These are phyloP conservation scores for Domatiomyces globalis DNA, from an alignment of 2,329 filamentous ascomycete genomes.

Conservation along the genomic window DNA sequence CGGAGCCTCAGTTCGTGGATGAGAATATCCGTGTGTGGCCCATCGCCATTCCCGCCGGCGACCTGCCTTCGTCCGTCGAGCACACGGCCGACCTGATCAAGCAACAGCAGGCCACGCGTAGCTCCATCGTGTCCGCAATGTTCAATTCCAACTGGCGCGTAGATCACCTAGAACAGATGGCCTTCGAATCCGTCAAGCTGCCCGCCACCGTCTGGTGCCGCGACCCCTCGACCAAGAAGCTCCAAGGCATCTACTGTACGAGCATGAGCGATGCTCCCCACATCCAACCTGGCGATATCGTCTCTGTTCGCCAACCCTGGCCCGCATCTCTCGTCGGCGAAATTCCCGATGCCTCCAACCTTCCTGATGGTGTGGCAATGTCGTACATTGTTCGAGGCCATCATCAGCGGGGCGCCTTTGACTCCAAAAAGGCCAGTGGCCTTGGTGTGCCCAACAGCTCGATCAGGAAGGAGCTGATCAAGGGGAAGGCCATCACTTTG, in stretches of 20 bases:
- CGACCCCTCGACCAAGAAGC: conserved; percentile 44
- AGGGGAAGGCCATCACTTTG: conserved; percentile 49
- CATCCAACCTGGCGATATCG: conserved; percentile 49
- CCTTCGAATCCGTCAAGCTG: conserved; percentile 50
- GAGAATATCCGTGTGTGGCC: conserved; percentile 72
- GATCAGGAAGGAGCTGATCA: conserved; percentile 47
- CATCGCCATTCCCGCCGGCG: conserved; percentile 40
- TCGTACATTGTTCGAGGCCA: conserved; percentile 77
- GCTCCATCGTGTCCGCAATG: conserved; percentile 57
- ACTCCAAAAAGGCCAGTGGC: conserved; percentile 47
- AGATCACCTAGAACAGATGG: conserved; percentile 54
- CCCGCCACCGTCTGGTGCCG: conserved; percentile 59
- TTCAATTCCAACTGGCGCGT: conserved; percentile 63
- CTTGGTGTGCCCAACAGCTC: conserved; percentile 49
- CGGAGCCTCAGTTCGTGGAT: conserved; percentile 58
- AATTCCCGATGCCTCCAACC: conserved; percentile 49
- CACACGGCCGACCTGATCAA: not conserved
- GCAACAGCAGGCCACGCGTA: conserved; percentile 39
- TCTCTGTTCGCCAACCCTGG: conserved; percentile 65
- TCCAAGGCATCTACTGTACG: conserved; percentile 53
- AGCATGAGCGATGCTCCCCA: conserved; percentile 43
- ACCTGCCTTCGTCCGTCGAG: not conserved
- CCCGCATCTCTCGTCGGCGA: conserved; percentile 50
- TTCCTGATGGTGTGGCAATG: conserved; percentile 51
- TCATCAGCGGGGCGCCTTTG: conserved; percentile 66